phyloP scores from a whole-genome alignment of 2,329 filamentous ascomycete species.

The Septoria petroselini region DNA sequence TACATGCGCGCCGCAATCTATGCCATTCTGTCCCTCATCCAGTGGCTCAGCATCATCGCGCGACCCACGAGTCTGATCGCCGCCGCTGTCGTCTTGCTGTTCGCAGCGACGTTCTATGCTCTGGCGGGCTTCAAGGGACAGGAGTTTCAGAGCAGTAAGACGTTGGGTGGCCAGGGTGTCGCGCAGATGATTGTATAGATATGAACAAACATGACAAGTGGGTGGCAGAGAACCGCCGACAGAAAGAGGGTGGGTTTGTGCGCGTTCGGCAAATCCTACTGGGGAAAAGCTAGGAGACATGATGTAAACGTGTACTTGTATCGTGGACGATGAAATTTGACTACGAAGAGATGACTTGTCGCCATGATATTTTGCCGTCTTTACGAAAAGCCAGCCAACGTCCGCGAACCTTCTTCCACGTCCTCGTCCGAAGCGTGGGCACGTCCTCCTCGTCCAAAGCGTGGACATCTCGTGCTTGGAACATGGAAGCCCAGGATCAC shows the following conservation, averaged over 20 bases:
- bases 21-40: conserved; percentile 70
- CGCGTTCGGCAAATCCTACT: neutral
- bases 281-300: neutral
- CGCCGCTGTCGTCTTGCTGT: conserved; percentile 73
- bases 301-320: neutral
- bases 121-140: conserved; percentile 78
- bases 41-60: conserved; percentile 75
- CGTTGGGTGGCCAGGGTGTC: conserved; percentile 85
- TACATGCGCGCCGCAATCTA: conserved; percentile 95
- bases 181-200: conserved; percentile 92
- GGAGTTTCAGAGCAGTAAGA: conserved; percentile 90
- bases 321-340: neutral
- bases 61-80: conserved; percentile 73
- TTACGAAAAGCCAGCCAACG: neutral
- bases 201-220: neutral
- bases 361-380: neutral
- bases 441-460: too few species aligned
- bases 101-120: conserved; percentile 77
- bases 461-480: too few species aligned
- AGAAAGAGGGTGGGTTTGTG: neutral
- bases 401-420: too few species aligned
- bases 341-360: neutral
- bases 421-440: too few species aligned
- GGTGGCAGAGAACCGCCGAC: neutral
- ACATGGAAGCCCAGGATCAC: too few species aligned